These are phyloP conservation scores for Backusella tuberculispora DNA, from an alignment of 192 early-diverging fungal genomes.

Conservation along the genomic window DNA sequence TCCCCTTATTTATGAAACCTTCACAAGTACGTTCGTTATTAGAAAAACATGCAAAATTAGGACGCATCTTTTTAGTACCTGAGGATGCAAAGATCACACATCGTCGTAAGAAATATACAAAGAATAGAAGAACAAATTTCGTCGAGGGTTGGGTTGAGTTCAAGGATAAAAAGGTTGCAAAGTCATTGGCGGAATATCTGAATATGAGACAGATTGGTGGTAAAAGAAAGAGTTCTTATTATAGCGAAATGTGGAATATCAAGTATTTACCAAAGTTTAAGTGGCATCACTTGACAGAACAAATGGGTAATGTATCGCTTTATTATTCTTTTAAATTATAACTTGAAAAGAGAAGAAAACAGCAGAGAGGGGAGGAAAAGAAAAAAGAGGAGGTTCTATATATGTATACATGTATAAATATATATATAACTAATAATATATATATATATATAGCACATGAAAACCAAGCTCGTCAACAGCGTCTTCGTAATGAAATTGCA, in stretches of 20 bases:
- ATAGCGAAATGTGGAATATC: constrained; percentile 97
- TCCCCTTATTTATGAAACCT: constrained; percentile 95
- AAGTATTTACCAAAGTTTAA: constrained; percentile 97
- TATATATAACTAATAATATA: not conserved
- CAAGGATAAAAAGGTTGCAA: constrained; percentile 88
- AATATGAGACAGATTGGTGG: constrained; percentile 87
- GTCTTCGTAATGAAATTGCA: constrained; percentile 79
- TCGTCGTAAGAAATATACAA: constrained; percentile 83
- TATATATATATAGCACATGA: constrained; percentile 59
- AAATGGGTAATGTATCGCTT: constrained; percentile 66
- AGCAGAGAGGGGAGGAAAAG: not conserved
- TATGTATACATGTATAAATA: no score
- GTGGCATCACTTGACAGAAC: constrained; percentile 94
- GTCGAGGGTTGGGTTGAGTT: constrained; percentile 99
- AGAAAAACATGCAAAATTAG: constrained; percentile 73
- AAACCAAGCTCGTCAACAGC: constrained; percentile 75
- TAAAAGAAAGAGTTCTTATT: constrained; percentile 83
- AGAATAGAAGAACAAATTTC: constrained; percentile 85
- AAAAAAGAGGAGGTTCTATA: not conserved
- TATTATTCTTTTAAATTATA: no score
- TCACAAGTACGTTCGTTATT: constrained; percentile 79
- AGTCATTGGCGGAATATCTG: constrained; percentile 70
- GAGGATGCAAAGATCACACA: constrained; percentile 79
- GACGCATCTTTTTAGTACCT: constrained; percentile 83
- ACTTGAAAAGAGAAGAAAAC: no score